Conservation (phyloP, 1,284 basidiomycete genomes). For the Mrakiaceae sp. region DNA sequence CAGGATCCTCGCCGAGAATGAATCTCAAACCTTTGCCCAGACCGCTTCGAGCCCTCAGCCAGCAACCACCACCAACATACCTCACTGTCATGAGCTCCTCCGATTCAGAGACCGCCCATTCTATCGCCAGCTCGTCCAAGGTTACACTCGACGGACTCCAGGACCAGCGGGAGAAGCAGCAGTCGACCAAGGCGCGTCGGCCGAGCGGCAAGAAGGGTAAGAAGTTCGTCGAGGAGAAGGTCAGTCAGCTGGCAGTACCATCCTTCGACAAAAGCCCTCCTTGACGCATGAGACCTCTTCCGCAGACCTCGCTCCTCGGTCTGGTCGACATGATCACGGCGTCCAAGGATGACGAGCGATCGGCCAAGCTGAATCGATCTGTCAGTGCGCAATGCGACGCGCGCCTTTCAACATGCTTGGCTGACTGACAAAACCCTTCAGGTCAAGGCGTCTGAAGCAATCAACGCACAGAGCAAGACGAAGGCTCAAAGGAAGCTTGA, state of each 20-base stretch:
- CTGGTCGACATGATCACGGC: conserved; percentile 9
- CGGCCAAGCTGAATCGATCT: conserved; percentile 4
- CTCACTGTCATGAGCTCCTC: too few species aligned
- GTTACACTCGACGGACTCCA: too few species aligned
- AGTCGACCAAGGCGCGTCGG: background rate
- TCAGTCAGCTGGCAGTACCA: background rate
- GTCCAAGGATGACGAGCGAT: conserved; percentile 12
- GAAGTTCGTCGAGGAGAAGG: conserved; percentile 15
- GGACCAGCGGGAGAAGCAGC: background rate
- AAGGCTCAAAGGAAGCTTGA: conserved; percentile 16
- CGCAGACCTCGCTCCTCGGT: conserved; percentile 10
- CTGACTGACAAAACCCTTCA: background rate
- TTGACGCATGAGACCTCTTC: background rate
- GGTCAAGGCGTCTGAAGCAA: background rate
- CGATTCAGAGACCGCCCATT: too few species aligned
- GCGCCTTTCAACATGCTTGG: background rate
- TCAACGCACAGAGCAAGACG: conserved; percentile 1
- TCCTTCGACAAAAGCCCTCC: background rate
- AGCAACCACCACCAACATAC: too few species aligned
- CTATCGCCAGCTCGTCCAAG: too few species aligned
- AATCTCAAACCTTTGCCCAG: too few species aligned
- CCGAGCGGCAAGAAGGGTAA: conserved; percentile 17
- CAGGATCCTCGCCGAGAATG: too few species aligned
- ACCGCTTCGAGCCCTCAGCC: too few species aligned
- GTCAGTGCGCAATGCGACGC: background rate